Conservation (phyloP, 2,329 filamentous ascomycete genomes). For the Verticillium isaacii region DNA sequence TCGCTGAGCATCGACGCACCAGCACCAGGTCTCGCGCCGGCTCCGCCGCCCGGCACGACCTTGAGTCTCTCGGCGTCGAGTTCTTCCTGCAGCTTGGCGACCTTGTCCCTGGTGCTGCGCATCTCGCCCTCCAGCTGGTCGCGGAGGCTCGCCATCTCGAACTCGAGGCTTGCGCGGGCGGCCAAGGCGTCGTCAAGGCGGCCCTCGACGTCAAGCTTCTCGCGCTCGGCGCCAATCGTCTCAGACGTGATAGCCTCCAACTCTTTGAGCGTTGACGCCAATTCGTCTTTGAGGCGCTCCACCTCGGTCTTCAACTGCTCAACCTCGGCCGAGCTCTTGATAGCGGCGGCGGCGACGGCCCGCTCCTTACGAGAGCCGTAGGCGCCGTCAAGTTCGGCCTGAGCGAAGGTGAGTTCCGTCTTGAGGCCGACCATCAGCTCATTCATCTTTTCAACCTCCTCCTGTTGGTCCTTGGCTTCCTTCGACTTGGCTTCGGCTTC, state of each 20-base stretch:
- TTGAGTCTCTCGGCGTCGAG: constrained; percentile 46
- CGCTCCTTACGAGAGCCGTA: constrained; percentile 56
- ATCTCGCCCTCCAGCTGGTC: constrained; percentile 37
- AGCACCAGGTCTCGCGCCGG: constrained; percentile 27
- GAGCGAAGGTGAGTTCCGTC: constrained; percentile 56
- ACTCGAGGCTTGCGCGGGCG: constrained; percentile 29
- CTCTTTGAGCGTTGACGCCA: constrained; percentile 45
- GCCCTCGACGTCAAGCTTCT: constrained; percentile 41
- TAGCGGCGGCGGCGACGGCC: constrained; percentile 51
- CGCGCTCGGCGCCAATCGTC: constrained; percentile 43
- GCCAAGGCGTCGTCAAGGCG: constrained; percentile 35
- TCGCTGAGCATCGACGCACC: constrained; percentile 51
- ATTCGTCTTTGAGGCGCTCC: constrained; percentile 44
- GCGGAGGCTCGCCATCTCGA: constrained; percentile 29
- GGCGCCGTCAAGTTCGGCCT: constrained; percentile 57
- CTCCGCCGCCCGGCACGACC: constrained; percentile 26
- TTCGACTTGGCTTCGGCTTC: constrained; percentile 30
- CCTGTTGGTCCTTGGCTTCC: constrained; percentile 41
- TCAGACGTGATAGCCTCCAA: constrained; percentile 50
- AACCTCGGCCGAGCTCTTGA: constrained; percentile 43
- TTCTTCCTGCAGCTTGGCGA: constrained; percentile 42
- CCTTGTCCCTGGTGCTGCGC: constrained; percentile 26
- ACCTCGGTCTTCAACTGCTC: constrained; percentile 42
- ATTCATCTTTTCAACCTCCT: constrained; percentile 45
- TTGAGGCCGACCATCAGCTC: constrained; percentile 53